Base-by-base conservation (phyloP, 306 rosid genomes). In the Cucumis melo region DNA sequence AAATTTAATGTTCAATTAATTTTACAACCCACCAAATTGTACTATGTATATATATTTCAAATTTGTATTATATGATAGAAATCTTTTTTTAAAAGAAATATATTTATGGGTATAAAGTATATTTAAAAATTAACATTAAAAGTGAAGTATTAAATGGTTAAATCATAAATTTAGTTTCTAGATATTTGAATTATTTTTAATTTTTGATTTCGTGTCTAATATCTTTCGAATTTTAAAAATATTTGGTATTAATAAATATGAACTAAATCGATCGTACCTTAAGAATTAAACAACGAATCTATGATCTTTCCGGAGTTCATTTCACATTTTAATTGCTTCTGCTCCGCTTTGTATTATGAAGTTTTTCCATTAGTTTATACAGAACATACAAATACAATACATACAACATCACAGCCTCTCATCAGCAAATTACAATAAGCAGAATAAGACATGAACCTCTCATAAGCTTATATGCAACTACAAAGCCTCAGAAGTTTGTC, bases 401-500 rank as follows among this genome's bases (percentile, higher is more conserved):
- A 36, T 41, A 34, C 12, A 63, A 63, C 46, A 66, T 41, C 32
- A 41, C 53, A 66, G 12, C 53, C 54, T 66, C 53, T 32, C 36
- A 66, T 9, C 12, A 11, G 53, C 48, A 67, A 67, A 67, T 21
- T 20, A 67, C 54, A 67, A 42, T 42, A 12, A 5, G 74, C 17
- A 67, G 55, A 51, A 20, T 3, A 65, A 21, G 50, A 16, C n/a
- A 3, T 67, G 54, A 63, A 63, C 29, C 73, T 57, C 62, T 66
- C 27, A 46, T 71, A 75, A 75, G 54, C 55, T 59, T 39, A 34
- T 39, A 34, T 38, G 78, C 55, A 79, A 73, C 65, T 60, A 20
- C 19, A 15, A 68, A 46, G 21, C 58, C 53, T 73, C 6, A 80
- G 16, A 39, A 64, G 41, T 72, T 72, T 23, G 23, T 24, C 27